Evolutionary conservation across 2,329 filamentous ascomycete genomes (phyloP), one percentile per base, ranked within the genome.

Genomic region (Arthrobotrys sinensis): DNA sequence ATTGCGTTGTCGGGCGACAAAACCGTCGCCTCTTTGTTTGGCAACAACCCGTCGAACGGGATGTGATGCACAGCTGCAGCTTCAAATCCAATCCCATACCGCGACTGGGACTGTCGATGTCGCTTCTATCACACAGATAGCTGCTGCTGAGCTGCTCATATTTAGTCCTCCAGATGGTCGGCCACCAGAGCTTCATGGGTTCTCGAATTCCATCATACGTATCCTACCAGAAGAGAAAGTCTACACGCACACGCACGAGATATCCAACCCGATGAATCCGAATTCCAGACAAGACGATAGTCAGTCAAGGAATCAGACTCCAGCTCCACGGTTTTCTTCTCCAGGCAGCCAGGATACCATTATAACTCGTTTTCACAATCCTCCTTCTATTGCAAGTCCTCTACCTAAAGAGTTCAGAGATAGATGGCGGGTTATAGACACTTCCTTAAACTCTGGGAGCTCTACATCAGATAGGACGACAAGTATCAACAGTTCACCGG

Each of bases 381-480:
- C 55, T 36, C 55, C 45, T 16, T 11, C 32, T 2, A 21, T 43
- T 28, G 55, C 55, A 43, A 60, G 55, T 12, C 71, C 16, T 7
- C 53, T 32, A 11, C 64, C 38, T 8, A 40, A 60, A 12, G 72
- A 76, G 16, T 55, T 60, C 46, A 60, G 45, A 10, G 69, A 63
- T 48, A 45, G 66, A 64, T 77, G 73, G 73, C 36, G 32, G 36
- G 73, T 77, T 14, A 66, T 77, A 16, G 43, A 53, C 45, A 67
- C 67, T 2, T 46, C 32, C 19, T 11, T 40, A 14, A 12, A 16
- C 8, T 28, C 16, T 5, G 60, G 40, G 2, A 21, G 11, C 8
- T 28, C 50, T 36, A 40, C 34, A 36, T 57, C 34, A 50, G 43
- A 43, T 6, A 46, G 21, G 7, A 21, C 19, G 4, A 71, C 75